These are phyloP conservation scores for Sugiyamaella qingdaonensis DNA, from an alignment of 805 yeast species.

Conservation along the genomic window DNA sequence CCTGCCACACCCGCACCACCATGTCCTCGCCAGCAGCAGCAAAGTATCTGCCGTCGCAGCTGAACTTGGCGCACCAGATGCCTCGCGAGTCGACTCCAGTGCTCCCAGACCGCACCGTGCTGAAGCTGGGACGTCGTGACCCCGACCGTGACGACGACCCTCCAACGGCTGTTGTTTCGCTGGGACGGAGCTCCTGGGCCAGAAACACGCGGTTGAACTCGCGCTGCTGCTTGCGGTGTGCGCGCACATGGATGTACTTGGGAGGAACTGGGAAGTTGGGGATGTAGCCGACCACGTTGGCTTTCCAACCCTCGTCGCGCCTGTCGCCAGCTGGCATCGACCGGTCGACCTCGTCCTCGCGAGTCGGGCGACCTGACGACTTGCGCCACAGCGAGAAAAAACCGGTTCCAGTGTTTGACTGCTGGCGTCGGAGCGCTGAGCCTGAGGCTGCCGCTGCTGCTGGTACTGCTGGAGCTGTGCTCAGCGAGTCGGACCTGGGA, in stretches of 20 bases:
- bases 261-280: conserved; percentile 29
- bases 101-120: not conserved
- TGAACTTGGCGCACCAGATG: conserved; percentile 70
- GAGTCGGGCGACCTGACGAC: conserved; percentile 23
- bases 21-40: conserved; percentile 84
- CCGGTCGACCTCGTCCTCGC: conserved; percentile 17
- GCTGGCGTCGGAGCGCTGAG: not conserved
- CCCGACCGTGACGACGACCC: not conserved
- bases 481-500: not conserved
- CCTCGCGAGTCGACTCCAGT: conserved; percentile 34
- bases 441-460: not conserved
- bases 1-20: conserved; percentile 70
- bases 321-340: conserved; percentile 3
- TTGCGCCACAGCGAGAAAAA: conserved; percentile 19
- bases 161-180: not conserved
- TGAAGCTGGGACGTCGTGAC: conserved; percentile 4
- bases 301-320: conserved; percentile 32
- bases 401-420: not conserved
- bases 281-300: conserved; percentile 28
- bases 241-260: conserved; percentile 32
- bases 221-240: conserved; percentile 29
- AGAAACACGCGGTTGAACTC: conserved; percentile 32
- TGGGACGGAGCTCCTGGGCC: conserved; percentile 32
- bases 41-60: conserved; percentile 72
- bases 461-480: not conserved